Evolutionary conservation across 495 filamentous ascomycete species (phyloP), one percentile per base, ranked within the genome.

Genomic region (Aspergillus egyptiacus): DNA sequence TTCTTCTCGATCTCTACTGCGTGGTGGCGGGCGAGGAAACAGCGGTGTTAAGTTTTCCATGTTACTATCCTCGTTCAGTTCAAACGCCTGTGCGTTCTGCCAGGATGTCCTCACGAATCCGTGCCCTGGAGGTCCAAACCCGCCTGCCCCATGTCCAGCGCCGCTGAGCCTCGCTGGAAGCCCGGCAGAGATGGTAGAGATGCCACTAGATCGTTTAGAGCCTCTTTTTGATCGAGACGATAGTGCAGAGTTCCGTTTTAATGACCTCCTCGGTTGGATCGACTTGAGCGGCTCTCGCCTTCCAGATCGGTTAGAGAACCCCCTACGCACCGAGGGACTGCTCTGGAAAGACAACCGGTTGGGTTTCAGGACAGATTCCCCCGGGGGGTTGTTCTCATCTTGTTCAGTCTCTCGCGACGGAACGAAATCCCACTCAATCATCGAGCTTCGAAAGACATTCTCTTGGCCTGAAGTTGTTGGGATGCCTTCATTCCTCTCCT

Each of bases 141-240:
- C 70, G 43, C 71, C 73, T n/a, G 70, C 69, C 8, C 73, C 73
- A 55, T 75, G 74, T 1, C 73, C 73, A 22, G 72, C 67, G 15
- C 73, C 74, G 46, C 70, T 72, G 17, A 70, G 57, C 43, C 71
- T 57, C 2, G 69, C 60, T 1, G 70, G 69, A 8, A 73, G 46
- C 7, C 67, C 65, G 22, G 70, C 57, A 22, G 66, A 65, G 38
- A 69, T 54, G 17, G 62, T 60, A 4, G 64, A 69, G 22, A 73
- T 69, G 2, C 71, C 71, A 48, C 73, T 75, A 0, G 71, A 69
- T 6, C 71, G 68, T 46, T 63, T 72, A 0, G 73, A 76, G 44
- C 67, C 60, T 40, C 66, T 54, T 46, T 61, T 72, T 0, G 68
- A 73, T 27, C 64, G 58, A 6, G 68, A 65, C 18, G 70, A 74